These are phyloP conservation scores for Pestalotiopsis sp. DNA, from an alignment of 2,329 filamentous ascomycete genomes.

Conservation along the genomic window DNA sequence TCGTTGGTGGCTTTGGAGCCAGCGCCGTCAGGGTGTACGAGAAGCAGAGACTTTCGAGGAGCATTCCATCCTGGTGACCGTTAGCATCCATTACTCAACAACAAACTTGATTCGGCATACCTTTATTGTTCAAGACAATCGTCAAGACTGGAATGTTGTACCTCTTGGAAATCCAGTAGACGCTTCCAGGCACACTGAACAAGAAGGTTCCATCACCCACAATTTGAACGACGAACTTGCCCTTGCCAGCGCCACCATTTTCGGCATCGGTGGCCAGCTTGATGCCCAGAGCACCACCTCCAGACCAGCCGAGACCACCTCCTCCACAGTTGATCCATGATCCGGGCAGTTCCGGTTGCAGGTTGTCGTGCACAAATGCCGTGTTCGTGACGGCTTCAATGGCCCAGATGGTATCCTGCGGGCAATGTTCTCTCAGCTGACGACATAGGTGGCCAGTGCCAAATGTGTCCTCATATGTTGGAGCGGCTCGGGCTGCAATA, in stretches of 20 bases:
- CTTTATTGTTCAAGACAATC: constrained; percentile 60
- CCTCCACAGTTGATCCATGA: constrained; percentile 57
- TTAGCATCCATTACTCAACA: not conserved
- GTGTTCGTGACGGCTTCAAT: constrained; percentile 77
- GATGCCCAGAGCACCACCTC: constrained; percentile 52
- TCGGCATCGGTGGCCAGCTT: constrained; percentile 47
- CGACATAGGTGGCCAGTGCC: constrained; percentile 51
- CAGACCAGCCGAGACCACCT: constrained; percentile 56
- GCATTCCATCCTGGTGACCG: constrained; percentile 56
- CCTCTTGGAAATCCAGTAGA: constrained; percentile 57
- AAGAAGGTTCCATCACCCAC: constrained; percentile 61
- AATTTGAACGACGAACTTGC: constrained; percentile 56
- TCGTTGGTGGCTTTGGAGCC: constrained; percentile 60
- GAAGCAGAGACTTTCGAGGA: constrained; percentile 55
- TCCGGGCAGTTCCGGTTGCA: constrained; percentile 59
- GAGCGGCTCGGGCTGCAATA: constrained; percentile 60
- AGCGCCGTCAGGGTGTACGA: constrained; percentile 61
- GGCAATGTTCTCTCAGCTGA: constrained; percentile 38
- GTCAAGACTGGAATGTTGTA: constrained; percentile 58
- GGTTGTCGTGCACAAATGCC: constrained; percentile 65
- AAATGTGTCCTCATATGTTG: constrained; percentile 64
- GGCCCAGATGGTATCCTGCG: constrained; percentile 66
- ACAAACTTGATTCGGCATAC: constrained; percentile 28
- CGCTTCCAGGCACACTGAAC: constrained; percentile 56
- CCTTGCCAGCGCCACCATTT: constrained; percentile 44